Evolutionary conservation across 2,329 filamentous ascomycete genomes (phyloP).

Genomic region (Zasmidium cellare): DNA sequence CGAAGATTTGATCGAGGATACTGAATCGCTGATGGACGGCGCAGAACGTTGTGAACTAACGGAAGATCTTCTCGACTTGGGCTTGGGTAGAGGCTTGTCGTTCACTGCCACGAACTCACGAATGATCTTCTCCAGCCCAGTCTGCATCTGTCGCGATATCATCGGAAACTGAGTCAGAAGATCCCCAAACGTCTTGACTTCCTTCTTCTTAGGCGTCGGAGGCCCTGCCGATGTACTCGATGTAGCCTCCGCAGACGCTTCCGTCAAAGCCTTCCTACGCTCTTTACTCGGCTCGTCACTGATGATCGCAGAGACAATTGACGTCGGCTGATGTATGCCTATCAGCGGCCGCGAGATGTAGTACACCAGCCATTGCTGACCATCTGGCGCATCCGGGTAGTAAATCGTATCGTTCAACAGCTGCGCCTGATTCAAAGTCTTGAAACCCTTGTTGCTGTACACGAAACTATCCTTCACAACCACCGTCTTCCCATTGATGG

Average conservation of each 20-base stretch:
- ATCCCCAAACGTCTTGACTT: constrained; percentile 87
- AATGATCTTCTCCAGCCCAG: constrained; percentile 84
- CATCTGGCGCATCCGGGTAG: constrained; percentile 85
- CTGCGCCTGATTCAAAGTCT: constrained; percentile 84
- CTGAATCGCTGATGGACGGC: constrained; percentile 35
- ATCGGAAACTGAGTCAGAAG: constrained; percentile 88
- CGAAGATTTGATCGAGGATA: constrained; percentile 36
- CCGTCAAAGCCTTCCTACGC: constrained; percentile 31
- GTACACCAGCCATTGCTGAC: constrained; percentile 93
- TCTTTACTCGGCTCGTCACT: constrained; percentile 36
- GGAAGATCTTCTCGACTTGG: constrained; percentile 35
- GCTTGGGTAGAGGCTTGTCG: constrained; percentile 72
- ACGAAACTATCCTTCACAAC: constrained; percentile 91
- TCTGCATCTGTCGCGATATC: constrained; percentile 95
- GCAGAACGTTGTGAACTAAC: constrained; percentile 36
- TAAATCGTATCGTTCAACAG: constrained; percentile 81
- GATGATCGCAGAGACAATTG: constrained; percentile 65
- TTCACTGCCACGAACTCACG: constrained; percentile 84
- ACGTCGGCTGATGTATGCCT: constrained; percentile 75
- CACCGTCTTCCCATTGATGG: constrained; percentile 87
- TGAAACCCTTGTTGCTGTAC: constrained; percentile 99
- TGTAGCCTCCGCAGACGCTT: constrained; percentile 26
- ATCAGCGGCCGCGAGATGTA: constrained; percentile 89
- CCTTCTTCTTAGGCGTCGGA: constrained; percentile 72
- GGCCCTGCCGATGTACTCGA: constrained; percentile 27